These are phyloP conservation scores for Penicillium longicatenatum DNA, from an alignment of 495 filamentous ascomycete species.

Conservation along the genomic window DNA sequence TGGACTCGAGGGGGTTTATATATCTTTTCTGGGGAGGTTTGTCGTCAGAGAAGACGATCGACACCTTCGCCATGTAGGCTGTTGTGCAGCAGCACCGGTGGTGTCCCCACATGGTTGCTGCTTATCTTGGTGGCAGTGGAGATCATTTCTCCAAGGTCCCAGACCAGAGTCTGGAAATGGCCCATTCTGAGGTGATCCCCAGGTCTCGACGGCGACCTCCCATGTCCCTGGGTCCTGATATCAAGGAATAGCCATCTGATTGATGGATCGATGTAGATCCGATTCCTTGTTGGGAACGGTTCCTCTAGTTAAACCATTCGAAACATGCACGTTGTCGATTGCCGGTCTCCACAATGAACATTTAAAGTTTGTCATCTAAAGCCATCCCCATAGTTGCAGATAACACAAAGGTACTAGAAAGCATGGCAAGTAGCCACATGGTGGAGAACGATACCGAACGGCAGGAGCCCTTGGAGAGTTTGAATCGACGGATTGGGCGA, in stretches of 20 bases:
- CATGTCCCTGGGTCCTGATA: not conserved
- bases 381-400: not conserved
- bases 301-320: not conserved
- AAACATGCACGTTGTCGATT: conserved; percentile 7
- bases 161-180: conserved; percentile 2
- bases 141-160: not conserved
- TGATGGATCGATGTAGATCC: not conserved
- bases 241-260: not conserved
- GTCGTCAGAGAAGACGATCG: conserved; percentile 1
- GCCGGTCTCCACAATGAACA: not conserved
- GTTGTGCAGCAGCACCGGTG: not conserved
- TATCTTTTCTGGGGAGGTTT: conserved; percentile 7
- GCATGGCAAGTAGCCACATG: not conserved
- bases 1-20: conserved; percentile 17
- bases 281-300: conserved; percentile 2
- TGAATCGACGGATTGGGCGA: not conserved
- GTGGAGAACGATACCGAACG: not conserved
- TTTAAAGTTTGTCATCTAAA: conserved; percentile 7
- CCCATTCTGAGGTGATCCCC: conserved; percentile 2
- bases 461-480: not conserved
- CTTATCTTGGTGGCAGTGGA: conserved; percentile 7
- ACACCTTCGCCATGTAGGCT: not conserved
- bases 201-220: not conserved
- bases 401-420: not conserved
- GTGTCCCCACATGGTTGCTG: not conserved